Base-by-base conservation (phyloP, 495 filamentous ascomycete species). In the Podospora fimiseda region DNA sequence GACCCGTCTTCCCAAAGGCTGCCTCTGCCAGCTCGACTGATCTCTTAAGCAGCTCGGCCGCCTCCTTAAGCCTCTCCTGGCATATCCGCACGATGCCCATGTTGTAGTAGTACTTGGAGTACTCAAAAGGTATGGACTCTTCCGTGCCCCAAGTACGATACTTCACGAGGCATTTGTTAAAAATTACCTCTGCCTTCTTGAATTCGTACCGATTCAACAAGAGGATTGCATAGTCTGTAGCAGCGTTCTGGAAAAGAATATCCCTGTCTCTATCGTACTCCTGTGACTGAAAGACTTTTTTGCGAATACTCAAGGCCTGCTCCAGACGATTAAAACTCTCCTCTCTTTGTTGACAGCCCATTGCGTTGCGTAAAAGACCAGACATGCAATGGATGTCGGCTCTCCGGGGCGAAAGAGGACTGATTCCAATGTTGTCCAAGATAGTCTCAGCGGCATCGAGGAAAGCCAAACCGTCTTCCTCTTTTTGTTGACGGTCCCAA, bases 81-180 rank as follows among this genome's bases (percentile, higher is more conserved):
- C 58, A 60, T 49, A 63, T 57, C 15, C 27, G 51, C n/a, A 60
- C 45, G 13, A 52, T 42, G n/a, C 55, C 54, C 52, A 58, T 54
- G 38, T 63, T 51, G 49, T 64, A 47, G 30, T 60, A 57, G 40
- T 60, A 62, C 51, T 66, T 66, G 15, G 52, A 37, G 23, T 63
- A 64, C 48, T 66, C 63, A 49, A 52, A 66, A 0, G 60, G 63
- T 13, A 61, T 55, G 0, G 50, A 46, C 1, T 52, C 43, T 8
- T 49, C 50, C 0, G 50, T 24, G 11, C 45, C 55, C 61, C 61
- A 59, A 22, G 37, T 2, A 1, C 48, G 18, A 33, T 66, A 66
- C 9, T 55, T 50, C 8, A 46, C 41, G 14, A 56, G 40, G 44
- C 61, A 64, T 1, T 42, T 23, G 11, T 22, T 24, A 11, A 61